Base-by-base conservation (phyloP, 2,329 filamentous ascomycete genomes). In the Laburnicola sp. region DNA sequence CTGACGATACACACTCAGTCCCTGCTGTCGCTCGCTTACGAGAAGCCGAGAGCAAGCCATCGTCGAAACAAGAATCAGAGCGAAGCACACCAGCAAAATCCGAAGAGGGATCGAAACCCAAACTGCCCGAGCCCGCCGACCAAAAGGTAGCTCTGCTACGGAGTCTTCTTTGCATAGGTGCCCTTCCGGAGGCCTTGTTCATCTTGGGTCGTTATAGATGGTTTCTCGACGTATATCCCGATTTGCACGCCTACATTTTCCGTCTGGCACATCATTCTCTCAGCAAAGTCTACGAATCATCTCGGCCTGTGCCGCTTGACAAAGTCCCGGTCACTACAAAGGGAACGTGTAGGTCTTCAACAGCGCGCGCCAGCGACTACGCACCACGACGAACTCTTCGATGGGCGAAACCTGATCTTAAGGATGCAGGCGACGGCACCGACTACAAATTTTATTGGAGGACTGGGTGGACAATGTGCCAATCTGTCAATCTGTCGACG, bases 401-500 rank as follows among this genome's bases (percentile, higher is more conserved):
- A 54, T 97, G 93, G 93, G 88, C 91, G 3, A 87, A 88, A 62
- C 84, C 91, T 4, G 92, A 96, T 62, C 86, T 84, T 59, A 81
- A 81, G 57, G 89, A 94, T 64, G 85, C 84, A 25, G 86, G 86
- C 48, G 89, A 91, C 60, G 81, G 82, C n/a, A 83, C 78, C 9
- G 80, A 88, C 45, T 97, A 97, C 70, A 85, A 88, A 30, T 97
- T 95, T 69, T 99, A 99, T 72, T 97, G 94, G 91, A 96, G 52
- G 94, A 97, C 62, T 99, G 94, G 94, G 82, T 86, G 2, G 93
- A 97, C 72, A 96, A 94, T 57, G 81, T 99, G 39, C 95, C 94
- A 0, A 77, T 96, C 21, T 99, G 94, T 67, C 92, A 96, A 69
- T 88, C 80, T 1, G 85, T 96, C 4, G 91, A 97, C 56, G 94